Conservation (phyloP, 1,284 basidiomycete species). For the Cryptococcus maquisensis region DNA sequence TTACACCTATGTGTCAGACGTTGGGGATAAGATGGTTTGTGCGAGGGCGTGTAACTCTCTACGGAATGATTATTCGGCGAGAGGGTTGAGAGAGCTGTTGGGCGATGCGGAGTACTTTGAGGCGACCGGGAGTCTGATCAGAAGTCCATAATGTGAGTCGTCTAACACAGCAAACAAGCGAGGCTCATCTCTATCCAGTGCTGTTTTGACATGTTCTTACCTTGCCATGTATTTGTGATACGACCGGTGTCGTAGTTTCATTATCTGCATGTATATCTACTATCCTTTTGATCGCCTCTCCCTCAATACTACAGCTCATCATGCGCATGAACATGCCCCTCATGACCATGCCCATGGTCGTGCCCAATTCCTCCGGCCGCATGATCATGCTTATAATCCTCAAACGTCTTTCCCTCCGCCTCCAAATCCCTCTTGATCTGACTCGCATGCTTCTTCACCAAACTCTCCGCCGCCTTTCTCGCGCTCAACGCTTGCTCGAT, state of each 20-base stretch:
- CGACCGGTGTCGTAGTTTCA: too few relatives aligned
- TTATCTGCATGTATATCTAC: not conserved
- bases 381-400: conserved; percentile 8
- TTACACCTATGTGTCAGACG: too few relatives aligned
- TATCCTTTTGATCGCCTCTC: not conserved
- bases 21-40: too few relatives aligned
- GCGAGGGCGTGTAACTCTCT: too few relatives aligned
- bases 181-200: too few relatives aligned
- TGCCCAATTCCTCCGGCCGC: not conserved
- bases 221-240: too few relatives aligned
- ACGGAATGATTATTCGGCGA: too few relatives aligned
- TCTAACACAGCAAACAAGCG: not conserved
- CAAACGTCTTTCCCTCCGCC: conserved; percentile 5
- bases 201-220: too few relatives aligned
- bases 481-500: conserved; percentile 5
- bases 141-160: not conserved
- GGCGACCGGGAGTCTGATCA: not conserved
- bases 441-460: conserved; percentile 11
- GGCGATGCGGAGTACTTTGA: not conserved
- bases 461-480: conserved; percentile 12
- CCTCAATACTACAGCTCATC: conserved; percentile 5
- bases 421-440: conserved; percentile 13
- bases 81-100: too few relatives aligned
- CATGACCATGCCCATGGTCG: conserved; percentile 9
- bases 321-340: conserved; percentile 3